Conservation (phyloP, 192 early-diverging fungal genomes). For the Pilaira anomala region DNA sequence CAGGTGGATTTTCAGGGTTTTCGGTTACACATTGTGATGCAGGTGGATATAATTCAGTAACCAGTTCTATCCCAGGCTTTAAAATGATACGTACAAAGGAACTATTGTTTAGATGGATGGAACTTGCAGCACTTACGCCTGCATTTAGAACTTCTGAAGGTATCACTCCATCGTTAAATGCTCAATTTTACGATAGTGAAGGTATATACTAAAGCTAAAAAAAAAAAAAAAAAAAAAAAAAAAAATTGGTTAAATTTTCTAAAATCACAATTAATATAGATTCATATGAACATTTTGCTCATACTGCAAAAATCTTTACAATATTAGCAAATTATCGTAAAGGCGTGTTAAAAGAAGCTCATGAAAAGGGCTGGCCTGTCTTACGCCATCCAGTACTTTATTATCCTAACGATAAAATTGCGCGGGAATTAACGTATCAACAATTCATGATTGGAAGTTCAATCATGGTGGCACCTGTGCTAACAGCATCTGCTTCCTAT, state of each 20-base stretch:
- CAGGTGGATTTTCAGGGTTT: slow-evolving; percentile 37
- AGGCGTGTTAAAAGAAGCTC: slow-evolving; percentile 31
- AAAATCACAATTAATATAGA: slow-evolving; percentile 17
- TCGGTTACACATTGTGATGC: slow-evolving; percentile 38
- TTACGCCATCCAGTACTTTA: slow-evolving; percentile 38
- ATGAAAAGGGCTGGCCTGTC: slow-evolving; percentile 35
- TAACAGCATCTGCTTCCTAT: slow-evolving; percentile 21
- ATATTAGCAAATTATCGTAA: slow-evolving; percentile 29
- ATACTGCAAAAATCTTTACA: slow-evolving; percentile 30
- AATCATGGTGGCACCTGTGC: slow-evolving; percentile 36
- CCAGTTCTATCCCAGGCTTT: slow-evolving; percentile 23
- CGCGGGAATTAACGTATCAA: slow-evolving; percentile 34
- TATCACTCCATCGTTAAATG: slow-evolving; percentile 32
- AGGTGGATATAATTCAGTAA: slow-evolving; percentile 35
- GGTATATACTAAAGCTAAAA: slow-evolving; percentile 23
- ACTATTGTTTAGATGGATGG: slow-evolving; percentile 41
- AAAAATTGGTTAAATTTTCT: background rate
- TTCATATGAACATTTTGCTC: slow-evolving; percentile 24
- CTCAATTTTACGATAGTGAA: slow-evolving; percentile 41
- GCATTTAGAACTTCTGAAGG: slow-evolving; percentile 36
- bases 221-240: no score
- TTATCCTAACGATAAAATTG: slow-evolving; percentile 33
- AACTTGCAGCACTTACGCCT: slow-evolving; percentile 35
- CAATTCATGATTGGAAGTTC: slow-evolving; percentile 39
- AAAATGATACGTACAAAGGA: slow-evolving; percentile 29